A percentile compares a stretch with the other conserved stretches of the same genome.
Conservation (phyloP, 2,329 filamentous ascomycete species). For the Graphilbum sp. region DNA sequence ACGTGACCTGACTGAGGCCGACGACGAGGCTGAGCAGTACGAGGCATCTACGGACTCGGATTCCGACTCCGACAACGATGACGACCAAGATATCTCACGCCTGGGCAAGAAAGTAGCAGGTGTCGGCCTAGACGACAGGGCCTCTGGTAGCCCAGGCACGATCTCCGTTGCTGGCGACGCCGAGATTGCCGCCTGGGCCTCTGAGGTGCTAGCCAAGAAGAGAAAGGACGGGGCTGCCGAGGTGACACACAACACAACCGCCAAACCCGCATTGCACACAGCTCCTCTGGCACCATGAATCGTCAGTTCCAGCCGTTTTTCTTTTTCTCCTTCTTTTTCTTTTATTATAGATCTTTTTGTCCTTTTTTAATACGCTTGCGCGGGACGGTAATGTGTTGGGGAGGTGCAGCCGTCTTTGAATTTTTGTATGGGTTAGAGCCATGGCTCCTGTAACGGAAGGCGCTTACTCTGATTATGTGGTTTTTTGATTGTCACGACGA, state of each 20-base stretch:
- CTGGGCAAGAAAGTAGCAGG: conserved; percentile 18
- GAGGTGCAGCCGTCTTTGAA: not conserved
- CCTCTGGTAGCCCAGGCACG: conserved; percentile 14
- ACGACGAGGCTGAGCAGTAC: conserved; percentile 19
- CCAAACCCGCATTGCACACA: conserved; percentile 72
- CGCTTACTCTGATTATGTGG: not conserved
- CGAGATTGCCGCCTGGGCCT: conserved; percentile 81
- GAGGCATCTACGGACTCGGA: conserved; percentile 12
- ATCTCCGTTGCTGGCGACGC: conserved; percentile 44
- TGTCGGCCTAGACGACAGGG: conserved; percentile 22
- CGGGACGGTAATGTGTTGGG: too few relatives aligned
- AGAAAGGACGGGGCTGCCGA: conserved; percentile 38
- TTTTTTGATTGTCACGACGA: too few relatives aligned
- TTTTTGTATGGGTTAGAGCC: not conserved
- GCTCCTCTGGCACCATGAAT: conserved; percentile 53
- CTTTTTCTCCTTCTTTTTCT: not conserved
- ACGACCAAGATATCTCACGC: too few relatives aligned
- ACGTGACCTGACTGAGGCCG: conserved; percentile 17
- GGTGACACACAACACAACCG: conserved; percentile 21
- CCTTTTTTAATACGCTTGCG: not conserved
- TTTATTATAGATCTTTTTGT: not conserved
- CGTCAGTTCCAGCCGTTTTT: not conserved
- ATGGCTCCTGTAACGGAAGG: too few relatives aligned
- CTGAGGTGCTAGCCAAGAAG: conserved; percentile 48
- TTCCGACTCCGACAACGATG: conserved; percentile 17